phyloP scores from a whole-genome alignment of 345 rosid genomes.

The Garcia nutans region DNA sequence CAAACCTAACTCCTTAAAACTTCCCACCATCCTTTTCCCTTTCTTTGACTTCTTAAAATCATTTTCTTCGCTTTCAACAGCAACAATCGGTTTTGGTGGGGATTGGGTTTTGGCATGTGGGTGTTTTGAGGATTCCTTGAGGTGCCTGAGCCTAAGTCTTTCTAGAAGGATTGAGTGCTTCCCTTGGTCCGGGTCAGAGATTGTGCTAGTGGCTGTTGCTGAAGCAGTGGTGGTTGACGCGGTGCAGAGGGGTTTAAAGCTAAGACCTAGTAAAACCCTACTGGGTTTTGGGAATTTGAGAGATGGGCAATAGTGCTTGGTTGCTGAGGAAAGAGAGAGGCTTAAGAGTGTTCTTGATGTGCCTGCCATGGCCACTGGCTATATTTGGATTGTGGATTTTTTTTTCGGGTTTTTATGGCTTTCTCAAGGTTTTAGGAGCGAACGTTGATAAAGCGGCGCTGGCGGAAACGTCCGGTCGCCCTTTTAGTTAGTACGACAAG shows the following conservation, averaged over 20 bases:
- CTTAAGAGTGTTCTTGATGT: conserved; percentile 18
- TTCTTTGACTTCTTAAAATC: conserved; percentile 28
- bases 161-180: conserved; percentile 79
- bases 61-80: conserved; percentile 27
- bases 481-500: too few relatives aligned
- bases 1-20: conserved; percentile 75
- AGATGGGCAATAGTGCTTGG: conserved; percentile 16
- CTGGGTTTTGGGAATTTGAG: conserved; percentile 39
- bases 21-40: conserved; percentile 50
- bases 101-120: conserved; percentile 30
- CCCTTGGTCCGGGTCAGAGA: conserved; percentile 43
- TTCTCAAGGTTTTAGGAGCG: not conserved
- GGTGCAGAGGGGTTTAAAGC: conserved; percentile 46
- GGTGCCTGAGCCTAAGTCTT: conserved; percentile 69
- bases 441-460: not conserved
- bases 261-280: conserved; percentile 49
- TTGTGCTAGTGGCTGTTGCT: conserved; percentile 14
- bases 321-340: conserved; percentile 15
- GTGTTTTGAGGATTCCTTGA: conserved; percentile 50
- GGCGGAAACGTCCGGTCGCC: too few relatives aligned
- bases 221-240: conserved; percentile 26
- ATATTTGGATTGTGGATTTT: not conserved
- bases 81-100: conserved; percentile 6
- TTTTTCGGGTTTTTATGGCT: not conserved
- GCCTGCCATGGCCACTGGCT: conserved; percentile 20